Percentiles rank a stretch among this genome's conserved stretches.
Evolutionary conservation across 2,329 filamentous ascomycete species (phyloP).

Genomic region (Colletotrichum camelliae): DNA sequence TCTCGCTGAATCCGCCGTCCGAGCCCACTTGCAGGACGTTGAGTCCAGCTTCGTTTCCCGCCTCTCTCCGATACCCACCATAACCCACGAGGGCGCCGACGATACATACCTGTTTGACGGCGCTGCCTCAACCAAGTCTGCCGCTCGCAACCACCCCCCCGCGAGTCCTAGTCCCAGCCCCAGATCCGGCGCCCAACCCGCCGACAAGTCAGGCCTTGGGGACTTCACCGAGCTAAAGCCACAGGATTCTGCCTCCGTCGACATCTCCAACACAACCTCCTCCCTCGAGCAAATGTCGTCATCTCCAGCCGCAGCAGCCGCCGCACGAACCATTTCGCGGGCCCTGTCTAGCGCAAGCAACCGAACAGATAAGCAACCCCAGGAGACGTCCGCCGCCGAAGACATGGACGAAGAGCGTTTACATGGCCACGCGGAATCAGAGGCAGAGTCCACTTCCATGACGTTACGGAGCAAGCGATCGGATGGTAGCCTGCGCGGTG

Average conservation of each 20-base stretch:
- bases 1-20: conserved; percentile 57
- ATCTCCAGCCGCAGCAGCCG: conserved; percentile 61
- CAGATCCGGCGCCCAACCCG: background rate
- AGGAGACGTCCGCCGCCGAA: conserved; percentile 25
- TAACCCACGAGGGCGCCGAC: conserved; percentile 53
- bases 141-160: conserved; percentile 31
- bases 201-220: background rate
- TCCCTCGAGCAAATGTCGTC: conserved; percentile 59
- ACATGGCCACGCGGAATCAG: conserved; percentile 34
- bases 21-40: conserved; percentile 65
- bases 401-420: conserved; percentile 32
- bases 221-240: conserved; percentile 16
- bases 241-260: conserved; percentile 30
- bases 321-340: conserved; percentile 58
- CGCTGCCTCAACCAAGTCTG: conserved; percentile 38
- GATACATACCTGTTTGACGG: conserved; percentile 66
- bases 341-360: conserved; percentile 52
- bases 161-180: conserved; percentile 21
- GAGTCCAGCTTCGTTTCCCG: conserved; percentile 70
- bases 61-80: conserved; percentile 59
- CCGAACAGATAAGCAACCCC: conserved; percentile 25
- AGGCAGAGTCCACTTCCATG: conserved; percentile 25
- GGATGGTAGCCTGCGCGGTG: conserved; percentile 34
- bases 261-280: conserved; percentile 50
- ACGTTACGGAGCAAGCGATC: conserved; percentile 36